Base-by-base conservation (phyloP, 805 yeast species). In the Myxozyma sirexii region DNA sequence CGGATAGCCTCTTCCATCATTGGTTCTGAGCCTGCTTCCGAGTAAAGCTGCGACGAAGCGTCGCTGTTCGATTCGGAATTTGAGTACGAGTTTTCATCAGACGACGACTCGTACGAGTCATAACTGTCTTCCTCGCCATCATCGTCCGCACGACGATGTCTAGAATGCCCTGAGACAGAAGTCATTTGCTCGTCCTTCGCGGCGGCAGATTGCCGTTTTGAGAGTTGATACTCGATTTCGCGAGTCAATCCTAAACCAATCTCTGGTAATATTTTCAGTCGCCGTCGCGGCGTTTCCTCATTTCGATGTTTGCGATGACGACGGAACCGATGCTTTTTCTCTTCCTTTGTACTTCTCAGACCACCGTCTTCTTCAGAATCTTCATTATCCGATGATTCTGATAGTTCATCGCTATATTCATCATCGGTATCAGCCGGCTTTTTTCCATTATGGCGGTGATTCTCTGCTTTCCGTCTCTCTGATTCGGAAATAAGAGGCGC, bases 231-330 rank as follows among this genome's bases (percentile, higher is more conserved):
- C 35, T 53, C 42, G 35, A 53, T 33, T 35, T 53, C 56, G 35
- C 48, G 50, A n/a, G 49, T 53, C n/a, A 44, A 24, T 38, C 56
- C 53, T 2, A 48, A 21, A 4, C 56, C 44, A n/a, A 48, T 4
- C 35, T 48, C 53, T 21, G 53, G 53, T n/a, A 48, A 24, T n/a
- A 37, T 12, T 33, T 37, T 48, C 13, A 48, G 24, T 13, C 31
- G 31, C 1, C 44, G 53, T 23, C 43, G 17, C 8, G 43, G 13
- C 23, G 15, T 41, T 5, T 37, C 53, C 1, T 48, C 53, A 23
- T 37, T 13, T 13, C 33, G 42, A 24, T 48, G 53, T 19, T 29
- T 29, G 6, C 43, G 29, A 26, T 48, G 43, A 2, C 54, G 37
- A 15, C 38, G 54, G 33, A 24, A 35, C 12, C 43, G 46, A 17